These are phyloP conservation scores for Elongisporangium prolatum DNA, from an alignment of 352 stramenopile species.

Conservation along the genomic window DNA sequence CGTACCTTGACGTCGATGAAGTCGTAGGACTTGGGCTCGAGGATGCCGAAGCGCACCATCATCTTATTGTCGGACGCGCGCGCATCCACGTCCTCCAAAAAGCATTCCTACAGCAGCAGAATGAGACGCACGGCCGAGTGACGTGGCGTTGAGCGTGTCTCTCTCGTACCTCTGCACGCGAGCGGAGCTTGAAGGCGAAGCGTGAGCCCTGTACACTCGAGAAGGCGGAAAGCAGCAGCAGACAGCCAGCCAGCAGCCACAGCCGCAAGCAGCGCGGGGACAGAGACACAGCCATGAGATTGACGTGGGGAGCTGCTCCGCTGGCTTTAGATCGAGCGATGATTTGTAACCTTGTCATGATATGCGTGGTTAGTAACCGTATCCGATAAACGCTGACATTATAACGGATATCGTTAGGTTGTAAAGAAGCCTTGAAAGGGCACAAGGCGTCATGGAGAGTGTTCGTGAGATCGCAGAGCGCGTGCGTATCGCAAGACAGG, in stretches of 20 bases:
- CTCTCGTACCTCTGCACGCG: constrained; percentile 26
- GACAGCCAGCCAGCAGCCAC: constrained; percentile 5
- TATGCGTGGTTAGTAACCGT: no score
- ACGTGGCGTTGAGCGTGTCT: neutral
- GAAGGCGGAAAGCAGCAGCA: constrained; percentile 13
- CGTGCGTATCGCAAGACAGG: neutral
- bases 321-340: neutral
- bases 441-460: neutral
- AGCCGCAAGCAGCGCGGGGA: constrained; percentile 6
- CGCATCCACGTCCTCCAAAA: constrained; percentile 53
- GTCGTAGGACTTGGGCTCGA: constrained; percentile 49
- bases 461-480: neutral
- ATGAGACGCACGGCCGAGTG: neutral
- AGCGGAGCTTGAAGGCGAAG: constrained; percentile 44
- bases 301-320: neutral
- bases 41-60: constrained; percentile 56
- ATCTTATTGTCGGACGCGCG: constrained; percentile 49
- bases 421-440: neutral
- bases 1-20: constrained; percentile 47
- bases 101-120: constrained; percentile 36
- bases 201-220: constrained; percentile 22
- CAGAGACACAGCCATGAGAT: neutral
- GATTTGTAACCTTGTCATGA: neutral
- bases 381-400: no score
- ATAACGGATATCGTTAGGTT: neutral